Conservation (phyloP, 1,139 yeast genomes). For the Hyphopichia pseudoburtonii region DNA sequence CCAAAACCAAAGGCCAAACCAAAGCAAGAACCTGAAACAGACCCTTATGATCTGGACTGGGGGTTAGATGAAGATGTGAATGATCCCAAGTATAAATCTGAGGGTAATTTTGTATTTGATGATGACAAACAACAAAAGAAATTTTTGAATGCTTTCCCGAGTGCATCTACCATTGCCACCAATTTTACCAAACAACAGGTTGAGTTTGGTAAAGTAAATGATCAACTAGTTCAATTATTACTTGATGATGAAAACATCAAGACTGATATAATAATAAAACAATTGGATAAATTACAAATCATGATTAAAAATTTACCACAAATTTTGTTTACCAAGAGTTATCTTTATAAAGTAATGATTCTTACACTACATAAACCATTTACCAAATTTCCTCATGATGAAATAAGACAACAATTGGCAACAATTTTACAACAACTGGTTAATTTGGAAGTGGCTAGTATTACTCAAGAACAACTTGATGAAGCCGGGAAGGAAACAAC, state of each 20-base stretch:
- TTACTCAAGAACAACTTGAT: constrained; percentile 16
- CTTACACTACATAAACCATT: constrained; percentile 29
- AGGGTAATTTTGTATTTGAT: constrained; percentile 40
- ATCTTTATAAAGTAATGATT: constrained; percentile 32
- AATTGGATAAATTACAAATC: constrained; percentile 10
- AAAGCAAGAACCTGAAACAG: constrained; percentile 16
- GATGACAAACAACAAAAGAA: constrained; percentile 28
- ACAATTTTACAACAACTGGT: constrained; percentile 22
- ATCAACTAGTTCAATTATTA: constrained; percentile 16
- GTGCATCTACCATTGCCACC: constrained; percentile 18
- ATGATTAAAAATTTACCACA: constrained; percentile 21
- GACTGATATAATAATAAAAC: constrained; percentile 14
- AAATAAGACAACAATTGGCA: constrained; percentile 21
- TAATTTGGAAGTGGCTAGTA: constrained; percentile 17
- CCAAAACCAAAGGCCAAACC: constrained; percentile 9
- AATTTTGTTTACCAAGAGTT: constrained; percentile 30
- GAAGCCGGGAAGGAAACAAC: too few relatives aligned
- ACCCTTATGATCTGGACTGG: constrained; percentile 45
- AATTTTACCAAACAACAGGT: too few relatives aligned
- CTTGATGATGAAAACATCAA: constrained; percentile 7
- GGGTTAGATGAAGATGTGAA: constrained; percentile 38
- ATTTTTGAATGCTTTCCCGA: constrained; percentile 26
- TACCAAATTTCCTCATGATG: constrained; percentile 17
- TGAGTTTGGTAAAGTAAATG: constrained; percentile 23
- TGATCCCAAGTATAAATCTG: constrained; percentile 17